These are phyloP conservation scores for Zymoseptoria pseudotritici DNA, from an alignment of 2,329 filamentous ascomycete species.

Conservation along the genomic window DNA sequence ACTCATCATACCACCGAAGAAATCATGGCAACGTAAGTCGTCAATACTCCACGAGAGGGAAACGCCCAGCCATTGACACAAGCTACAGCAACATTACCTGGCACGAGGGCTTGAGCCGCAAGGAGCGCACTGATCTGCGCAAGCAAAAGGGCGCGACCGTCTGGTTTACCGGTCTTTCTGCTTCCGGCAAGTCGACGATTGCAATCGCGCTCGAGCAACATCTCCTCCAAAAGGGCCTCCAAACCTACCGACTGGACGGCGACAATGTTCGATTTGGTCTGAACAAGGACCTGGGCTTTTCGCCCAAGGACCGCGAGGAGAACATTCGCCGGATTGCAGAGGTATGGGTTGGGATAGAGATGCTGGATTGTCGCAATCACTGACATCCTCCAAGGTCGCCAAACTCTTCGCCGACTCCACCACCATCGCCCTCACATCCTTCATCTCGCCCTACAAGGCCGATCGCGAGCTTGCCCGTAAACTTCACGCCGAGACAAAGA, in stretches of 20 bases:
- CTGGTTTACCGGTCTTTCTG: constrained; percentile 95
- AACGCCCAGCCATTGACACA: not conserved
- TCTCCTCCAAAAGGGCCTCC: constrained; percentile 73
- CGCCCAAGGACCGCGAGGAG: constrained; percentile 86
- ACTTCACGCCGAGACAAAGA: constrained; percentile 59
- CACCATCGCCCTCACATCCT: constrained; percentile 83
- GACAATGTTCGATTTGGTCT: constrained; percentile 98
- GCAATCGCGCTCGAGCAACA: constrained; percentile 96
- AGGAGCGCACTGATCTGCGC: constrained; percentile 66
- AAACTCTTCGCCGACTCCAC: constrained; percentile 92
- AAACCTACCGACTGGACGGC: constrained; percentile 89
- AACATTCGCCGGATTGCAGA: constrained; percentile 96
- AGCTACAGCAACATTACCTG: constrained; percentile 73
- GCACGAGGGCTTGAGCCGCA: constrained; percentile 73
- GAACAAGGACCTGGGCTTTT: constrained; percentile 96
- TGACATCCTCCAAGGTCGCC: constrained; percentile 55
- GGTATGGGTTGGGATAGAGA: too few species aligned
- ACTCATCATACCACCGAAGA: not conserved
- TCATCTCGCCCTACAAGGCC: constrained; percentile 89
- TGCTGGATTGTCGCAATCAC: not conserved
- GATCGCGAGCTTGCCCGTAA: constrained; percentile 77
- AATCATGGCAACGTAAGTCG: constrained; percentile 21
- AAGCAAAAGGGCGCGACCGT: constrained; percentile 87
- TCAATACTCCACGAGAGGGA: not conserved
- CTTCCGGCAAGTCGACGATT: constrained; percentile 94